Evolutionary conservation across 2,329 filamentous ascomycete genomes (phyloP).

Genomic region (Myriosclerotinia curreyana): DNA sequence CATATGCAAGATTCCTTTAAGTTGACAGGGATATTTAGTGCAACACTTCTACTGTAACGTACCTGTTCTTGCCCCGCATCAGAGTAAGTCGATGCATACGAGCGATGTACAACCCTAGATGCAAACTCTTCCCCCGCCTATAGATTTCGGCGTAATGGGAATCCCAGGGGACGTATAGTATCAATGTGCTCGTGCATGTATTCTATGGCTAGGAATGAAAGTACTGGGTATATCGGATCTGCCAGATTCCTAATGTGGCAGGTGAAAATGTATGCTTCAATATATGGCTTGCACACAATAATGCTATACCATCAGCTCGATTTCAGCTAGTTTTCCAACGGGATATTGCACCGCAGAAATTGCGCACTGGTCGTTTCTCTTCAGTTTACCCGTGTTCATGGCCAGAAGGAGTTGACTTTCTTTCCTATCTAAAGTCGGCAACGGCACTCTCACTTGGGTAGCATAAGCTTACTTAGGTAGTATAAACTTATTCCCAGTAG

Average conservation of each 20-base stretch:
- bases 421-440: too few species aligned
- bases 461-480: background rate
- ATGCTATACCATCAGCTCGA: too few species aligned
- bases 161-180: background rate
- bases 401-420: background rate
- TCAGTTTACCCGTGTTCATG: background rate
- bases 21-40: too few species aligned
- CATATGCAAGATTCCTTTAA: too few species aligned
- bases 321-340: too few species aligned
- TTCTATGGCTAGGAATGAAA: slow-evolving; percentile 29
- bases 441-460: background rate
- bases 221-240: slow-evolving; percentile 25
- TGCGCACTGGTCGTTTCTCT: background rate
- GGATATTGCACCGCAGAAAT: background rate
- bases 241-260: slow-evolving; percentile 11
- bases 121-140: background rate
- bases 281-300: background rate
- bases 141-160: background rate
- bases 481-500: background rate
- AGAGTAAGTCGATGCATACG: too few species aligned
- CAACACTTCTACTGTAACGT: too few species aligned
- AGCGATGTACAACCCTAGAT: background rate
- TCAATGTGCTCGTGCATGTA: slow-evolving; percentile 26
- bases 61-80: too few species aligned
- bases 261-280: background rate